Conservation (phyloP, 352 stramenopile genomes). For the Phytopythium vexans region DNA sequence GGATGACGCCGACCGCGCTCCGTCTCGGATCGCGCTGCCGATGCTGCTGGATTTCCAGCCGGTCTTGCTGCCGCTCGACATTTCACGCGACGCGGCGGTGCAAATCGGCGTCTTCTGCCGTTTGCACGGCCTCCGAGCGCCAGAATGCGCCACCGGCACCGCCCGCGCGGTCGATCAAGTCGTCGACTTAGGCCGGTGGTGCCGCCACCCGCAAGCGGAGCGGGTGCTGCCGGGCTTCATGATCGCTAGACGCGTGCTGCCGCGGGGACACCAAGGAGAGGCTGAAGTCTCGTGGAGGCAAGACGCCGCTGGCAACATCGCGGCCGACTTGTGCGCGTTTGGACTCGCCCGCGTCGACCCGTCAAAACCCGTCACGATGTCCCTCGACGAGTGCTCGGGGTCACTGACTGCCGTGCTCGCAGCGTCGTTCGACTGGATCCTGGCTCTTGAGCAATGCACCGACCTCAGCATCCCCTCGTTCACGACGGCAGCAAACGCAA, state of each 20-base stretch:
- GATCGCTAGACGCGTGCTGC: slow-evolving; percentile 34
- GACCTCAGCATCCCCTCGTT: not conserved
- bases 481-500: no score
- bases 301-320: slow-evolving; percentile 33
- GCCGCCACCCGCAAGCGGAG: slow-evolving; percentile 8
- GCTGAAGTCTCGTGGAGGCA: slow-evolving; percentile 25
- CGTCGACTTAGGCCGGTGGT: slow-evolving; percentile 25
- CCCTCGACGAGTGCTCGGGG: slow-evolving; percentile 8
- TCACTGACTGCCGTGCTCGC: slow-evolving; percentile 17
- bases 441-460: slow-evolving; percentile 21
- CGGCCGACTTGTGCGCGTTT: slow-evolving; percentile 41
- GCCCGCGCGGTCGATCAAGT: slow-evolving; percentile 21
- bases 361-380: not conserved
- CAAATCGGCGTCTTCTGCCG: slow-evolving; percentile 45
- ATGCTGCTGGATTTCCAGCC: slow-evolving; percentile 54
- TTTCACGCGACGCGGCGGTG: slow-evolving; percentile 8
- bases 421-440: slow-evolving; percentile 38
- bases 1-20: slow-evolving; percentile 8
- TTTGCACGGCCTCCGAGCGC: slow-evolving; percentile 21
- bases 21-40: slow-evolving; percentile 28
- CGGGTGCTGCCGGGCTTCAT: slow-evolving; percentile 28
- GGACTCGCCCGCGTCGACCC: not conserved
- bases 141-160: slow-evolving; percentile 19
- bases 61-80: slow-evolving; percentile 32
- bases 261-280: not conserved